These are phyloP conservation scores for Pichia paraexigua DNA, from an alignment of 805 yeast species.

Conservation along the genomic window DNA sequence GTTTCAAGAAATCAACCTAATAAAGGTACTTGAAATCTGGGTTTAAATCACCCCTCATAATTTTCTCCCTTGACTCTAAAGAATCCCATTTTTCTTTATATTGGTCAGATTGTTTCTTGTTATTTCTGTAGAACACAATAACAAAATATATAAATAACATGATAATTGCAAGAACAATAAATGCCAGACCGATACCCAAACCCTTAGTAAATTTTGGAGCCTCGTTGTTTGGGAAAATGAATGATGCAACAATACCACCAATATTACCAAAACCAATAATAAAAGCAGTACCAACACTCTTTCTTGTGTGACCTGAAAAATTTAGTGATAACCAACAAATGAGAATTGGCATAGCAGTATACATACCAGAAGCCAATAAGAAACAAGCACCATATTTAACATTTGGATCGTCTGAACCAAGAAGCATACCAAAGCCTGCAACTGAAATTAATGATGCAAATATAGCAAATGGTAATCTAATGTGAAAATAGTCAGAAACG, in stretches of 20 bases:
- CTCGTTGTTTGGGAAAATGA: constrained; percentile 43
- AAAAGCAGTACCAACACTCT: constrained; percentile 40
- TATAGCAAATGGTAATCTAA: constrained; percentile 38
- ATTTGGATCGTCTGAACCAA: constrained; percentile 30
- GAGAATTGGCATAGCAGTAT: constrained; percentile 59
- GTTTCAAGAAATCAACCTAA: constrained; percentile 13
- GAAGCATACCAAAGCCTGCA: constrained; percentile 48
- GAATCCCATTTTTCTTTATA: constrained; percentile 25
- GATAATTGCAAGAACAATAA: constrained; percentile 35
- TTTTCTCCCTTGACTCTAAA: constrained; percentile 21
- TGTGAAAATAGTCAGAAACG: constrained; percentile 46
- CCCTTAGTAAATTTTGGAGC: constrained; percentile 57
- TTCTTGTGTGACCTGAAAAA: constrained; percentile 54
- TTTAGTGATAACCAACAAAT: constrained; percentile 62
- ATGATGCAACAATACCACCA: constrained; percentile 63
- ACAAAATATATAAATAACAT: constrained; percentile 27
- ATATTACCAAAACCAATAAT: constrained; percentile 68
- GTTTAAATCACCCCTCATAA: constrained; percentile 31
- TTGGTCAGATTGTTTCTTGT: constrained; percentile 27
- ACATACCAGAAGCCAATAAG: constrained; percentile 49
- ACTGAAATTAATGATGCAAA: constrained; percentile 32
- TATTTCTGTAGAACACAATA: constrained; percentile 28
- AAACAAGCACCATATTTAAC: constrained; percentile 59
- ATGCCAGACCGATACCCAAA: constrained; percentile 41
- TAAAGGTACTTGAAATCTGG: constrained; percentile 42